A percentile compares a stretch with the other conserved stretches of the same genome.
Evolutionary conservation across 768 basidiomycete genomes (phyloP).

Genomic region (Amanita pallidorosea): DNA sequence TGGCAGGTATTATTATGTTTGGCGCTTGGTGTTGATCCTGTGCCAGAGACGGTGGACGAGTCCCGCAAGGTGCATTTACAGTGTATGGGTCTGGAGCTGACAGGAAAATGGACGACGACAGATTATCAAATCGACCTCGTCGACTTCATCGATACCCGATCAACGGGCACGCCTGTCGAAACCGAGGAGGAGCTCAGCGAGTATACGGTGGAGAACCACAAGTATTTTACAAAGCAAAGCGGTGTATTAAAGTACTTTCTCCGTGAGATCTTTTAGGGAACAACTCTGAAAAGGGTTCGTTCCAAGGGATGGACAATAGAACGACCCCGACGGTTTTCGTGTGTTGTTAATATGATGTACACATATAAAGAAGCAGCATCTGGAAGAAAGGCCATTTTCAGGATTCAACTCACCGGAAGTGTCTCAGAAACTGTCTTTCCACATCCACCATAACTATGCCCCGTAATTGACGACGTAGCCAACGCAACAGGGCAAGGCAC

Average conservation of each 20-base stretch:
- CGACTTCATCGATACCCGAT: not conserved
- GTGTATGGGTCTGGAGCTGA: no score
- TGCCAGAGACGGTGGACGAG: not conserved
- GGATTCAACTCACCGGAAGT: no score
- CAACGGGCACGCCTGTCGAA: not conserved
- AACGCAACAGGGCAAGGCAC: not conserved
- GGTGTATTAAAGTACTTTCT: not conserved
- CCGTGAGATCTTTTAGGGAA: not conserved
- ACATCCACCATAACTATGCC: no score
- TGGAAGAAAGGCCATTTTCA: no score
- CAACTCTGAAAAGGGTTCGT: not conserved
- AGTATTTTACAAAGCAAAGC: not conserved
- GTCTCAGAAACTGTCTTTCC: no score
- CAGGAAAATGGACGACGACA: not conserved
- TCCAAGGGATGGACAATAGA: no score
- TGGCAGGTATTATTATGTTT: not conserved
- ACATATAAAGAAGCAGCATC: no score
- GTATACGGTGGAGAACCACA: not conserved
- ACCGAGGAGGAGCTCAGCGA: not conserved
- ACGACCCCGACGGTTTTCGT: no score
- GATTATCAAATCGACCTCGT: constrained; percentile 2
- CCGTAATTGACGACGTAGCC: not conserved
- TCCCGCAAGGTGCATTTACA: not conserved
- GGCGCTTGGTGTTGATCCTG: not conserved
- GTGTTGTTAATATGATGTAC: no score